Evolutionary conservation across 805 yeast species (phyloP), one percentile per base, ranked within the genome.

Genomic region (Alloascoidea africana): DNA sequence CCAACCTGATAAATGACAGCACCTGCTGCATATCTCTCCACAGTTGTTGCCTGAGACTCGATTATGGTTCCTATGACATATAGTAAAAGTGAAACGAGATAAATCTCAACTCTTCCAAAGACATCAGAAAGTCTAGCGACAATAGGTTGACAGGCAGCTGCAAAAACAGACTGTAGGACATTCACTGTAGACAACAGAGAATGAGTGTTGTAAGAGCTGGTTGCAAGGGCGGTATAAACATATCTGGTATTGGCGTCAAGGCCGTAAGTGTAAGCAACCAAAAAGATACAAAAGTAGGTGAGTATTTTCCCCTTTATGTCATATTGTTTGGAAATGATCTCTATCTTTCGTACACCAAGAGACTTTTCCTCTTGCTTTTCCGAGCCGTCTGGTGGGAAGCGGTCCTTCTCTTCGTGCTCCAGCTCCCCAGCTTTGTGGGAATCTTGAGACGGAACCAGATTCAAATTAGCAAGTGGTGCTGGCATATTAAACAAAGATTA

Each of bases 41-140:
- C 62, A 42, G 65, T 64, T 41, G 58, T 58, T 13, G 76, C 70
- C 49, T 68, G 73, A 4, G 70, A 65, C 52, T 69, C 66, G 40
- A 71, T 65, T 34, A 72, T 57, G 3, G 76, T 71, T 27, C 77
- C 78, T 36, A 71, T 53, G 14, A 60, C 63, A 44, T 72, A 71
- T 41, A 72, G 62, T 4, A 71, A 42, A 13, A 69, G 55, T 3
- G 73, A 58, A 8, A 62, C 49, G 18, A 66, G 33, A 17, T 65
- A 46, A 37, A 70, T 51, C 44, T 63, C 65, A 32, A 68, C 45
- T 53, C 78, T 63, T 11, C 78, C 78, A 46, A 68, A 71, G 15
- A 62, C 53, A 47, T 72, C 76, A 5, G 73, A 63, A 27, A 71
- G 51, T 46, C 77, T 55, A 14, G 77, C 76, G 44, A 59, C 69